Base-by-base conservation (phyloP, 208 protist species). In the Leishmania tropica region DNA sequence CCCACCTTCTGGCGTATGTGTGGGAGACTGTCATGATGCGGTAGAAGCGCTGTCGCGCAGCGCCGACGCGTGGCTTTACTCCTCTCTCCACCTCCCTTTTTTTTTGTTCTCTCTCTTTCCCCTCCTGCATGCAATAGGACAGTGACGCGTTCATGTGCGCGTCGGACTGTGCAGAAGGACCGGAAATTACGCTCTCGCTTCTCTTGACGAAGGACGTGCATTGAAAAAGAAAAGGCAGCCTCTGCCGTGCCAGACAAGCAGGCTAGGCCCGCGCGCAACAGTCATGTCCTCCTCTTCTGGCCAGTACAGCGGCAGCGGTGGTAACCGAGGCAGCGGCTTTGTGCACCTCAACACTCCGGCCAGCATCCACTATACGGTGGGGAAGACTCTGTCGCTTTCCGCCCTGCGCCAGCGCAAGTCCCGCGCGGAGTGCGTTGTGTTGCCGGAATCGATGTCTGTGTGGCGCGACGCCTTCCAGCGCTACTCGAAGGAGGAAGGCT, bases 291-390 rank as follows among this genome's bases (percentile, higher is more conserved):
- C 74, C 74, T 15, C 74, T 8, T 47, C 45, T 48, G 31, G 37
- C 6, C 54, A 65, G 51, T 35, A 11, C 37, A 15, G 21, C 31
- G 31, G n/a, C 7, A 28, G 73, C 31, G 45, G 83, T 72, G 76
- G 28, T n/a, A 68, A 45, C 31, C 86, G 91, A 53, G 95, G 95
- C 24, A 89, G 79, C 65, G 95, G 95, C 42, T 98, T 98, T 77
- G 88, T 98, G 45, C 95, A 98, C 80, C 92, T 92, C 76, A 98
- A 98, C 84, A 97, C 93, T 2, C 95, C 95, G 0, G 91, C 92
- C 1, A 80, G 72, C 65, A 98, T 98, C 67, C 73, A 81, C 5
- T 98, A 95, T 84, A 96, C 94, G 0, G 60, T 77, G 1, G 93
- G 93, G 5, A 85, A 93, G 79, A 85, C 88, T 28, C n/a, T 97